A percentile compares a stretch with the other conserved stretches of the same genome.
Conservation (phyloP, 192 early-diverging fungal genomes). For the Backusella circina region DNA sequence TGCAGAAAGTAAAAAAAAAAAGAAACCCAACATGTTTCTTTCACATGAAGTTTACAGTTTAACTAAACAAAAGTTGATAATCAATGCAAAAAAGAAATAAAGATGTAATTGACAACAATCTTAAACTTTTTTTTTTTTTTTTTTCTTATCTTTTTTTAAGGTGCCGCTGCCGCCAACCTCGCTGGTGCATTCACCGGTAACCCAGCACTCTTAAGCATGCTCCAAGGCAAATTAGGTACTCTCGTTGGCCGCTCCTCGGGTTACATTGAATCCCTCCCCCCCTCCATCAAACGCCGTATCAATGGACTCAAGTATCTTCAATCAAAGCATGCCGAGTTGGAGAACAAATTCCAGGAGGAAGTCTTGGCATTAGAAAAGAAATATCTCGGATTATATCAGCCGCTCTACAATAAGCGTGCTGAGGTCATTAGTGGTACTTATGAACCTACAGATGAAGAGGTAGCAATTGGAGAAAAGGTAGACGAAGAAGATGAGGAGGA, state of each 20-base stretch:
- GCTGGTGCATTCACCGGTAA: conserved; percentile 45
- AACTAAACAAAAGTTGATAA: neutral
- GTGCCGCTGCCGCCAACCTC: conserved; percentile 7
- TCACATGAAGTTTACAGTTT: conserved; percentile 1
- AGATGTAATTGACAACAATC: neutral
- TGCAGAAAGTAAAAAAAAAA: conserved; percentile 25
- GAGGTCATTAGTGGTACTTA: conserved; percentile 70
- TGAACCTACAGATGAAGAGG: conserved; percentile 91
- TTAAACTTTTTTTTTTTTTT: neutral
- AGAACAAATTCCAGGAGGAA: conserved; percentile 90
- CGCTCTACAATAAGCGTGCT: conserved; percentile 87
- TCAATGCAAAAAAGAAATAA: neutral
- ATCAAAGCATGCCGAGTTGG: conserved; percentile 80
- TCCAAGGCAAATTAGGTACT: conserved; percentile 73
- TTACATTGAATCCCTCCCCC: conserved; percentile 48
- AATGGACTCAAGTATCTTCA: conserved; percentile 87
- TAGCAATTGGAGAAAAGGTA: conserved; percentile 57
- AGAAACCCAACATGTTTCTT: neutral
- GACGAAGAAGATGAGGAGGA: conserved; percentile 41
- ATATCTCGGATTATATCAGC: conserved; percentile 81
- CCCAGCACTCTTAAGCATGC: conserved; percentile 65
- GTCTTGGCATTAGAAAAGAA: conserved; percentile 96
- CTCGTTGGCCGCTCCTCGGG: conserved; percentile 69
- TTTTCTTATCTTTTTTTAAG: neutral
- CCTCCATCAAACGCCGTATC: conserved; percentile 79